Evolutionary conservation across 805 yeast species (phyloP).

Genomic region (Yamadazyma insecticola): DNA sequence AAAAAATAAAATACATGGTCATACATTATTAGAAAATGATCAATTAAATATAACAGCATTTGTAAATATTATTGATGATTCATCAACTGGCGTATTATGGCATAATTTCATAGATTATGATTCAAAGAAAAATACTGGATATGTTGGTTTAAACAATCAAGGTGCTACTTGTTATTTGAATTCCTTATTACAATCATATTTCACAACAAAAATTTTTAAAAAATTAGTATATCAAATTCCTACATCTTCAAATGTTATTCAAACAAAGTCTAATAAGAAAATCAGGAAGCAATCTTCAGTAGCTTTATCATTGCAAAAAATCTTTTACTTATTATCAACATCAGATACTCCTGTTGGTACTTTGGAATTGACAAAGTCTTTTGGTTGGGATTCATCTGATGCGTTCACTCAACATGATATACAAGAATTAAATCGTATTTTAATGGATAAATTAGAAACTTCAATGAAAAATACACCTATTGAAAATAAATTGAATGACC

Average conservation of each 20-base stretch:
- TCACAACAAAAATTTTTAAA: slow-evolving; percentile 76
- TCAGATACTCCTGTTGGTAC: slow-evolving; percentile 80
- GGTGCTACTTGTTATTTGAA: slow-evolving; percentile 98
- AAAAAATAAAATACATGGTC: slow-evolving; percentile 5
- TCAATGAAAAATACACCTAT: slow-evolving; percentile 87
- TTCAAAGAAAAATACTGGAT: slow-evolving; percentile 84
- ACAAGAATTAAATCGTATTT: slow-evolving; percentile 89
- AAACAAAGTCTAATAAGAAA: slow-evolving; percentile 17
- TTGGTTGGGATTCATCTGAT: slow-evolving; percentile 96
- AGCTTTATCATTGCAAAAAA: slow-evolving; percentile 79
- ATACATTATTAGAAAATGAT: slow-evolving; percentile 45
- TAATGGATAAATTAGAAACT: slow-evolving; percentile 89
- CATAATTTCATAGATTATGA: slow-evolving; percentile 80
- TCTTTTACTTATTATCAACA: slow-evolving; percentile 74
- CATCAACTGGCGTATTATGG: slow-evolving; percentile 91
- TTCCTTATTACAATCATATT: slow-evolving; percentile 86
- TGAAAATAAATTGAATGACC: slow-evolving; percentile 51
- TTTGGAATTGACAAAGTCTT: slow-evolving; percentile 77
- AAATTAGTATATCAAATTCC: slow-evolving; percentile 88
- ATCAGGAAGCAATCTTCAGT: slow-evolving; percentile 44
- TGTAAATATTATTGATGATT: slow-evolving; percentile 75
- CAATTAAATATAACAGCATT: slow-evolving; percentile 68
- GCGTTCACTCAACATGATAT: slow-evolving; percentile 98
- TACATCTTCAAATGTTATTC: slow-evolving; percentile 43
- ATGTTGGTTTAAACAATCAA: slow-evolving; percentile 89